These are phyloP conservation scores for Phyllosticta capitalensis DNA, from an alignment of 2,329 filamentous ascomycete genomes.

Conservation along the genomic window DNA sequence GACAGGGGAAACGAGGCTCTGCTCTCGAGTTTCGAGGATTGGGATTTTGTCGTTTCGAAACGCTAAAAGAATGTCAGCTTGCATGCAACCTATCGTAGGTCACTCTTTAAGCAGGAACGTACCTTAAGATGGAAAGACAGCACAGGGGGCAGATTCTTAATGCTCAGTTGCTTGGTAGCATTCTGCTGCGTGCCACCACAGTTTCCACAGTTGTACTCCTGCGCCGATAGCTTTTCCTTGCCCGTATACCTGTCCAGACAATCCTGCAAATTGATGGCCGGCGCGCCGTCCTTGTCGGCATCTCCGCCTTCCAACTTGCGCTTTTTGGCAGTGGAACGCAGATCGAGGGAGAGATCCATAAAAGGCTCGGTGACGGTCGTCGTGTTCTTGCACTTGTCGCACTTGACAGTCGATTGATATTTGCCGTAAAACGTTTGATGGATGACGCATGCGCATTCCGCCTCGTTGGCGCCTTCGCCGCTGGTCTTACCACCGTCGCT, in stretches of 20 bases:
- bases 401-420: slow-evolving; percentile 81
- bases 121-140: slow-evolving; percentile 90
- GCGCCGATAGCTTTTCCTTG: slow-evolving; percentile 61
- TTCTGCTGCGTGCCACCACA: slow-evolving; percentile 65
- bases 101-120: slow-evolving; percentile 15
- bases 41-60: slow-evolving; percentile 68
- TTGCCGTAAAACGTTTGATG: slow-evolving; percentile 94
- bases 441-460: slow-evolving; percentile 73
- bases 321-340: slow-evolving; percentile 67
- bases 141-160: slow-evolving; percentile 79
- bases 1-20: slow-evolving; percentile 76
- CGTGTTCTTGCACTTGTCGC: slow-evolving; percentile 73
- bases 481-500: slow-evolving; percentile 13
- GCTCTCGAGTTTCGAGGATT: slow-evolving; percentile 79
- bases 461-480: slow-evolving; percentile 13
- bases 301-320: slow-evolving; percentile 36
- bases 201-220: slow-evolving; percentile 76
- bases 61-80: slow-evolving; percentile 34
- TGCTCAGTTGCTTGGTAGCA: slow-evolving; percentile 73
- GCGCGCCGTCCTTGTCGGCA: slow-evolving; percentile 27
- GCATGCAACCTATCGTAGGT: not conserved
- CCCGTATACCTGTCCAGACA: slow-evolving; percentile 85
- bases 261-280: slow-evolving; percentile 34
- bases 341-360: slow-evolving; percentile 77
- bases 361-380: slow-evolving; percentile 82